Conservation (phyloP, 1,139 yeast genomes). For the Dujonia santamariae region DNA sequence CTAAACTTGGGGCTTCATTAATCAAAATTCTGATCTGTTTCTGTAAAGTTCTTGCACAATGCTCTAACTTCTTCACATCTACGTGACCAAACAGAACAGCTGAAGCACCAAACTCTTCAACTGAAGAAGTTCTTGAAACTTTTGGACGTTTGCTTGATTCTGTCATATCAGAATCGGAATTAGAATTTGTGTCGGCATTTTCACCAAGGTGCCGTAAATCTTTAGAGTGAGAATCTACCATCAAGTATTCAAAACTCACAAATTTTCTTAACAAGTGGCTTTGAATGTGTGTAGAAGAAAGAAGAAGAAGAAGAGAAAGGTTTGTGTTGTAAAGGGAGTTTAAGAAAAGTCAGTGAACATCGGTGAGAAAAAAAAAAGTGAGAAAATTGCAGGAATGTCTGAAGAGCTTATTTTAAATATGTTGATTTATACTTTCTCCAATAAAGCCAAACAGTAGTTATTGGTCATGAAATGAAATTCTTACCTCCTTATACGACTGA, state of each 20-base stretch:
- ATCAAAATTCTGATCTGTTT: conserved; percentile 51
- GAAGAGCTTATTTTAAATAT: too few relatives aligned
- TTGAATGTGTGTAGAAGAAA: neutral
- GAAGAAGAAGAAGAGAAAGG: neutral
- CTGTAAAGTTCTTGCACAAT: conserved; percentile 43
- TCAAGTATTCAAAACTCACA: conserved; percentile 4
- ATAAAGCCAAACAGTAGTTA: too few relatives aligned
- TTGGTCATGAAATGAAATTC: too few relatives aligned
- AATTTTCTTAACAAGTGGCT: neutral
- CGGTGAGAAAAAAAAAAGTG: neutral
- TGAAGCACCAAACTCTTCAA: neutral
- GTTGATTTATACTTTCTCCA: too few relatives aligned
- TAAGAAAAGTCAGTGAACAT: neutral
- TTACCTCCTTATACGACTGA: too few relatives aligned
- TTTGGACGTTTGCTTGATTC: conserved; percentile 1
- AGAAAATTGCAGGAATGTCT: neutral
- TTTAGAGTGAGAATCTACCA: conserved; percentile 2
- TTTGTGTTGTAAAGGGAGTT: too few relatives aligned
- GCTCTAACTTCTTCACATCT: conserved; percentile 40
- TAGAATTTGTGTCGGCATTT: conserved; percentile 7
- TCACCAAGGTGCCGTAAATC: conserved; percentile 8
- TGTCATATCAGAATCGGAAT: too few relatives aligned
- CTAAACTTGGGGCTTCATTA: conserved; percentile 50
- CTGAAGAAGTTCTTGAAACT: neutral
- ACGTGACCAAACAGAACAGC: conserved; percentile 26